These are phyloP conservation scores for Populus tremula DNA, from an alignment of 345 rosid genomes.

Conservation along the genomic window DNA sequence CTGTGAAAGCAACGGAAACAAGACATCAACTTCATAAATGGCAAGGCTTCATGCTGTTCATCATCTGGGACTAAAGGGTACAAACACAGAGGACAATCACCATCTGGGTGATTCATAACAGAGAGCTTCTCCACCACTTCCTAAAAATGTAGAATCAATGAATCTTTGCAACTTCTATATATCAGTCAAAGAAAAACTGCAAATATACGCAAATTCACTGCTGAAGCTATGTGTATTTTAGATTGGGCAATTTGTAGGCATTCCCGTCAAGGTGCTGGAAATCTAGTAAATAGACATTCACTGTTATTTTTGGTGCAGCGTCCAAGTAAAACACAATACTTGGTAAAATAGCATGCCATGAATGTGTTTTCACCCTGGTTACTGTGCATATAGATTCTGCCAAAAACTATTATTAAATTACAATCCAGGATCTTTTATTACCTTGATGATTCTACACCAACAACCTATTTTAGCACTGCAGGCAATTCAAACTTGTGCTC, in stretches of 20 bases:
- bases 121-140: slow-evolving; percentile 86
- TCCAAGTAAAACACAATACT: background rate
- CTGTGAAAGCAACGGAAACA: slow-evolving; percentile 94
- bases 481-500: background rate
- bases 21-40: slow-evolving; percentile 98
- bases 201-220: background rate
- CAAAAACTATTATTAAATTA: background rate
- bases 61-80: slow-evolving; percentile 62
- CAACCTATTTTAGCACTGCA: background rate
- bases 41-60: slow-evolving; percentile 37
- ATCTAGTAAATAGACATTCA: background rate
- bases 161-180: background rate
- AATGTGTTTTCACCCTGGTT: background rate
- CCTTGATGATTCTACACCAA: background rate
- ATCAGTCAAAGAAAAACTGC: background rate
- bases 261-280: background rate
- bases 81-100: slow-evolving; percentile 81
- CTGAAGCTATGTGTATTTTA: background rate
- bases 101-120: slow-evolving; percentile 83
- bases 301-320: background rate
- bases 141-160: slow-evolving; percentile 38
- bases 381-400: background rate
- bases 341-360: background rate
- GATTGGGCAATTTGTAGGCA: background rate
- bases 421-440: background rate